Evolutionary conservation across 805 yeast genomes (phyloP).

Genomic region (Metschnikowia shivogae): DNA sequence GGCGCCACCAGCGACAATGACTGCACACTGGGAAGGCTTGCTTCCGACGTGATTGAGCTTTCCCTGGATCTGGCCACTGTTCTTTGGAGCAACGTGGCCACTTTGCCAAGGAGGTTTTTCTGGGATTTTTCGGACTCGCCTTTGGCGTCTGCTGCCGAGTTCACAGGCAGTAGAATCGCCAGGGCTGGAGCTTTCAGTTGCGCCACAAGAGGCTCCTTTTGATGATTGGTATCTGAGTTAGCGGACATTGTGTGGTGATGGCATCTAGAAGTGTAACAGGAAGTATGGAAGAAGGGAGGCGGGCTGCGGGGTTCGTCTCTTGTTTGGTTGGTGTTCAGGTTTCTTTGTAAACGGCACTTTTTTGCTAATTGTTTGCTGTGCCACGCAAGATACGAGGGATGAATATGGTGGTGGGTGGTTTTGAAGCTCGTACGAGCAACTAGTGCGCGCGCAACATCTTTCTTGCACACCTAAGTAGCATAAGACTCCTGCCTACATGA

Average conservation of each 20-base stretch:
- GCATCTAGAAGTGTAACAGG: not conserved
- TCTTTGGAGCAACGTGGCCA: slow-evolving; percentile 28
- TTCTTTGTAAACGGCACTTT: too few species aligned
- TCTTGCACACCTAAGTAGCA: not conserved
- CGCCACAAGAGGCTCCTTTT: not conserved
- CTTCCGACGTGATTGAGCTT: slow-evolving; percentile 2
- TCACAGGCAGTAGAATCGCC: slow-evolving; percentile 5
- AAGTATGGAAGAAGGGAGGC: not conserved
- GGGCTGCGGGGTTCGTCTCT: not conserved
- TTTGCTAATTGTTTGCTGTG: not conserved
- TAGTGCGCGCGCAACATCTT: slow-evolving; percentile 1
- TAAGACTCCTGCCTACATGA: too few species aligned
- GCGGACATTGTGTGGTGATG: not conserved
- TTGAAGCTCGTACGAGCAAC: slow-evolving; percentile 4
- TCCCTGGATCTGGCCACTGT: slow-evolving; percentile 20
- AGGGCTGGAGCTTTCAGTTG: slow-evolving; percentile 3
- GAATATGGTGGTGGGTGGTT: not conserved
- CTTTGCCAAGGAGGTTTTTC: slow-evolving; percentile 28
- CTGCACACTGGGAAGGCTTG: not conserved
- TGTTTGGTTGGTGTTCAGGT: not conserved
- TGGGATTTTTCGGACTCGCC: slow-evolving; percentile 7
- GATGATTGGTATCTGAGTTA: not conserved
- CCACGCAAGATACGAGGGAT: not conserved
- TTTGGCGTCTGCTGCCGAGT: not conserved
- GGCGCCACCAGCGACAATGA: not conserved